Evolutionary conservation across 2,329 filamentous ascomycete species (phyloP), one percentile per base, ranked within the genome.

Genomic region (Monosporascus ibericus): DNA sequence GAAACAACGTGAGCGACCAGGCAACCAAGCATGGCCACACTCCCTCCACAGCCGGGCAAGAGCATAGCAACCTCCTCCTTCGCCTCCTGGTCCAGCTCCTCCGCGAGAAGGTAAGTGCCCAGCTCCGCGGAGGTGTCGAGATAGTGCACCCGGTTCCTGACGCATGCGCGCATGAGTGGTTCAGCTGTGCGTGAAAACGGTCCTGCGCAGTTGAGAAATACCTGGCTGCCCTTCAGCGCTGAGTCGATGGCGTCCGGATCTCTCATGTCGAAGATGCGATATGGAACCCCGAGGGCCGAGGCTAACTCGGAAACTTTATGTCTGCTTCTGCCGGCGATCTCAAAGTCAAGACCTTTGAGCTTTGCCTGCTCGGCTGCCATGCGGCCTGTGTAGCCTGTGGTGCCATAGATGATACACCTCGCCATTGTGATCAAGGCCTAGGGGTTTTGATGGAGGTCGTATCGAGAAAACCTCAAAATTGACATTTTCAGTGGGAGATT

Each of bases 141-240:
- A 49, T 63, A 63, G 49, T 63, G 60, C 11, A 55, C 49, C 1
- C 52, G 48, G 36, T 51, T 52, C 22, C 53, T 44, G 20, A 61
- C 53, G 30, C 60, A 62, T 11, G 55, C 55, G n/a, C 27, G 5
- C 14, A 60, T 61, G 8, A 63, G 48, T 37, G 52, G 53, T 15
- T 44, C 44, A 1, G 58, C 53, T 2, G 61, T 63, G 48, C 47
- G 14, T 0, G 20, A 34, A 47, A 58, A 62, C 5, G 61, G 58
- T 1, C 60, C 60, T 8, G 60, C 60, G 44, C 57, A 58, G 48
- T 62, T 63, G 25, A 62, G 57, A 5, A 63, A 48, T 6, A 62
- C 55, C 5, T 27, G 9, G 3, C 51, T 24, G 27, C 27, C 46
- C 17, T 36, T 9, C 5, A 59, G 24, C 5, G 36, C 36, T 14